Percentiles rank a stretch among this genome's conserved stretches.
Conservation (phyloP, 108 stramenopile species). For the Mediolabrus comicus region DNA sequence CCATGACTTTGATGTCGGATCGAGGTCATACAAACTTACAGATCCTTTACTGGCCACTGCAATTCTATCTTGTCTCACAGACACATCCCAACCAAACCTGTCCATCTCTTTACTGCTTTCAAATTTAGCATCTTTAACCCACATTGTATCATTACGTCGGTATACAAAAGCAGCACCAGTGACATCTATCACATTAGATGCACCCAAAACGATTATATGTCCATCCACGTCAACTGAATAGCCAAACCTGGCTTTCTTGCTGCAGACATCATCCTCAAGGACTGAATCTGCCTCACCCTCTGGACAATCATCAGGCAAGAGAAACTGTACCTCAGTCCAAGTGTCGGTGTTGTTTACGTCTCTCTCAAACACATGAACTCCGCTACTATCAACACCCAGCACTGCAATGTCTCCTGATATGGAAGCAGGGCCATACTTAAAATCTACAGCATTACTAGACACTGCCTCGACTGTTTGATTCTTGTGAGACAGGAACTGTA, state of each 20-base stretch:
- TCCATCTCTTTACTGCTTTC: not conserved
- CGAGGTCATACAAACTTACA: not conserved
- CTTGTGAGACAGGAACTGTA: not conserved
- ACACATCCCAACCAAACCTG: not conserved
- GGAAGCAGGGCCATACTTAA: not conserved
- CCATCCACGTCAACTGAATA: not conserved
- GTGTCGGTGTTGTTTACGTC: not conserved
- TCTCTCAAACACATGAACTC: not conserved
- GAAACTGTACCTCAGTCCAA: not conserved
- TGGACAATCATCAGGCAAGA: not conserved
- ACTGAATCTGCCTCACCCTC: not conserved
- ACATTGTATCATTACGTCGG: not conserved
- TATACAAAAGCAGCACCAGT: not conserved
- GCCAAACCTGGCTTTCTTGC: not conserved
- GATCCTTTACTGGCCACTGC: not conserved
- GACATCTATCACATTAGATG: not conserved
- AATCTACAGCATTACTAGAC: not conserved
- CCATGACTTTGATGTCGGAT: not conserved
- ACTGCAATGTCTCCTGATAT: not conserved
- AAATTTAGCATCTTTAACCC: not conserved
- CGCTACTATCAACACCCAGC: not conserved
- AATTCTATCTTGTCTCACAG: not conserved
- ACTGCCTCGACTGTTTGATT: not conserved
- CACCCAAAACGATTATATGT: not conserved
- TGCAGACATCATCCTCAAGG: not conserved